Evolutionary conservation across 2,329 filamentous ascomycete genomes (phyloP).

Genomic region (Scedosporium aurantiacum): DNA sequence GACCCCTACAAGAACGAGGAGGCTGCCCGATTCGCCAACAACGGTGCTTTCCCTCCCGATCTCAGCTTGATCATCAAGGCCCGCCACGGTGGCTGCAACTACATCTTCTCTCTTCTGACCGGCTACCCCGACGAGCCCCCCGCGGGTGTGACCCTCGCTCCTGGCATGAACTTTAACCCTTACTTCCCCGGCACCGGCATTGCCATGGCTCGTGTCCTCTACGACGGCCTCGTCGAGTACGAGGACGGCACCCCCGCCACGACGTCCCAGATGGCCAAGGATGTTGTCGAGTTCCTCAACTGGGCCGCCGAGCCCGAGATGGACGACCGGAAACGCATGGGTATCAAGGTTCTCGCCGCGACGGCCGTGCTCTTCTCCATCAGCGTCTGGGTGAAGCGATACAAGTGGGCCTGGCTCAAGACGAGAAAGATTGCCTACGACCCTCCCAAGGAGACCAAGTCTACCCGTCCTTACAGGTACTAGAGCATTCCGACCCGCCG

Average conservation of each 20-base stretch:
- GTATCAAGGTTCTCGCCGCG: constrained; percentile 85
- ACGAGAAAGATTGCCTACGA: constrained; percentile 86
- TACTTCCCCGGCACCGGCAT: constrained; percentile 99
- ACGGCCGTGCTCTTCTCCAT: constrained; percentile 69
- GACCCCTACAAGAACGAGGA: constrained; percentile 98
- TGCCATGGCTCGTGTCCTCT: constrained; percentile 96
- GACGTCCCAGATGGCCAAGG: constrained; percentile 99
- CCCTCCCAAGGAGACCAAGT: constrained; percentile 50
- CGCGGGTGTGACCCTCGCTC: constrained; percentile 72
- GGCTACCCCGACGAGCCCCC: constrained; percentile 96
- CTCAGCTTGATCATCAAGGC: constrained; percentile 96
- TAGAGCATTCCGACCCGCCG: background rate
- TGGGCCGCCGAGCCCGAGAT: constrained; percentile 98
- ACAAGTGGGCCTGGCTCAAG: constrained; percentile 98
- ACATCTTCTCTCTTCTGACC: constrained; percentile 94
- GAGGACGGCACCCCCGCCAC: constrained; percentile 91
- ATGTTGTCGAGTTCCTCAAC: constrained; percentile 97
- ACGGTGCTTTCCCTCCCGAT: constrained; percentile 94
- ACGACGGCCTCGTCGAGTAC: constrained; percentile 95
- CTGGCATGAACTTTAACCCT: constrained; percentile 98
- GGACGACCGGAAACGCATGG: constrained; percentile 99
- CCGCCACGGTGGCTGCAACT: constrained; percentile 94
- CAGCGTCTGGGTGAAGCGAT: constrained; percentile 97
- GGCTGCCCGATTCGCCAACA: constrained; percentile 94
- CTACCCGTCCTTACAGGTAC: constrained; percentile 33